These are phyloP conservation scores for Geotrichum phurueaensis DNA, from an alignment of 1,139 yeast species.

Conservation along the genomic window DNA sequence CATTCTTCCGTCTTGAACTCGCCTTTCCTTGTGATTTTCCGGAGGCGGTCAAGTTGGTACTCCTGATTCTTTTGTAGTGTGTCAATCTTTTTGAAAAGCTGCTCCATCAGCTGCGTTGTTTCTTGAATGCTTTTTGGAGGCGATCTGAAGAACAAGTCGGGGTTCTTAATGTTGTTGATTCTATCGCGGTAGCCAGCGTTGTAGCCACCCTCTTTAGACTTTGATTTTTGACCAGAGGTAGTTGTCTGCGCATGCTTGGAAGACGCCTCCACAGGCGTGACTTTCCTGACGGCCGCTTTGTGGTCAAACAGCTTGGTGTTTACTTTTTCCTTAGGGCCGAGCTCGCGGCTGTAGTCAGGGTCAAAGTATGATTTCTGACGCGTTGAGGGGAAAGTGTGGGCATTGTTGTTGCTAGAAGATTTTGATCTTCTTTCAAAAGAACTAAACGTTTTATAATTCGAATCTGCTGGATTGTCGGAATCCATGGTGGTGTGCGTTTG, in stretches of 20 bases:
- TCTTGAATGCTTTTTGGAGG: not conserved
- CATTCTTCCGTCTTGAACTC: conserved; percentile 11
- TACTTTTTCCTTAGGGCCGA: not conserved
- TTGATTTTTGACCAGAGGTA: not conserved
- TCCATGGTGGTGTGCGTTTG: not conserved
- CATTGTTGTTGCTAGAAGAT: not conserved
- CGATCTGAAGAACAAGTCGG: conserved; percentile 7
- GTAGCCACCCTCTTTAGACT: conserved; percentile 7
- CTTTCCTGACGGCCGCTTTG: not conserved
- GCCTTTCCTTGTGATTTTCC: not conserved
- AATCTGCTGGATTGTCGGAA: not conserved
- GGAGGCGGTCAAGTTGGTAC: not conserved
- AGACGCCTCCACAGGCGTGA: not conserved
- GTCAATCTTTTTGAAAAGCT: conserved; percentile 1
- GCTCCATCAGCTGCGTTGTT: conserved; percentile 6
- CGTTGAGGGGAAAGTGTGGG: not conserved
- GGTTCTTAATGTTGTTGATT: conserved; percentile 13
- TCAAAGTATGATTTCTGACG: not conserved
- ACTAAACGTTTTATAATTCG: not conserved
- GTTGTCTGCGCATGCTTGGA: not conserved
- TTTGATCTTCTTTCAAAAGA: not conserved
- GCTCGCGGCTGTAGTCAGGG: not conserved
- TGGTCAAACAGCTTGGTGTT: not conserved
- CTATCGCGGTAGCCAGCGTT: conserved; percentile 16
- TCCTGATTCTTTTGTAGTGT: conserved; percentile 8